Percentiles rank a stretch among this genome's conserved stretches.
Conservation (phyloP, 345 rosid species). For the Brassica cretica region DNA sequence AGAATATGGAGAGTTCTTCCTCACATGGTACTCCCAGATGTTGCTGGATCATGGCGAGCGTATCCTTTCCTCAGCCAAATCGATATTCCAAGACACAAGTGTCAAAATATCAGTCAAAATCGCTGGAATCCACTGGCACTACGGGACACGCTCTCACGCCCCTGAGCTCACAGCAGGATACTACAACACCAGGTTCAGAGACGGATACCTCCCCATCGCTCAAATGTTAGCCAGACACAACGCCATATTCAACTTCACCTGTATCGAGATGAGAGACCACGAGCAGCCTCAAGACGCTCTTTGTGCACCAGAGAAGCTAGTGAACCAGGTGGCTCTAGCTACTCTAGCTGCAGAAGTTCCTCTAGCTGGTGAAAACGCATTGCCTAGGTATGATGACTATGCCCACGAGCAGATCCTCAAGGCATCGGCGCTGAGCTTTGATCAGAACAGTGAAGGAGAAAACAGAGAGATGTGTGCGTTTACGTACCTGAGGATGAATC, state of each 20-base stretch:
- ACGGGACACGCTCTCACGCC: slow-evolving; percentile 90
- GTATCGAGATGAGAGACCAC: slow-evolving; percentile 94
- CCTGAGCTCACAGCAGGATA: slow-evolving; percentile 99
- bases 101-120: slow-evolving; percentile 84
- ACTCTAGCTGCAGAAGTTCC: slow-evolving; percentile 66
- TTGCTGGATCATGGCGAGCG: slow-evolving; percentile 81
- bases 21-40: slow-evolving; percentile 89
- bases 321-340: slow-evolving; percentile 82
- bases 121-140: slow-evolving; percentile 99
- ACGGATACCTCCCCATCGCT: slow-evolving; percentile 92
- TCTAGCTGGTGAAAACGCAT: slow-evolving; percentile 90
- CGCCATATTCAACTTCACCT: slow-evolving; percentile 92
- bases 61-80: slow-evolving; percentile 63
- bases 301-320: slow-evolving; percentile 93
- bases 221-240: slow-evolving; percentile 85
- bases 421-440: slow-evolving; percentile 60
- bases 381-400: slow-evolving; percentile 74
- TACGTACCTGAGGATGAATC: slow-evolving; percentile 94
- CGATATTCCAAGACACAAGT: slow-evolving; percentile 47
- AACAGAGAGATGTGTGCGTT: slow-evolving; percentile 86
- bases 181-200: slow-evolving; percentile 83
- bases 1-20: slow-evolving; percentile 86
- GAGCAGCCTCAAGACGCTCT: slow-evolving; percentile 96
- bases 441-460: slow-evolving; percentile 39
- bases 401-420: slow-evolving; percentile 77